A percentile compares a stretch with the other conserved stretches of the same genome.
Conservation (phyloP, 257 asterid species). For the Scutellaria minor region DNA sequence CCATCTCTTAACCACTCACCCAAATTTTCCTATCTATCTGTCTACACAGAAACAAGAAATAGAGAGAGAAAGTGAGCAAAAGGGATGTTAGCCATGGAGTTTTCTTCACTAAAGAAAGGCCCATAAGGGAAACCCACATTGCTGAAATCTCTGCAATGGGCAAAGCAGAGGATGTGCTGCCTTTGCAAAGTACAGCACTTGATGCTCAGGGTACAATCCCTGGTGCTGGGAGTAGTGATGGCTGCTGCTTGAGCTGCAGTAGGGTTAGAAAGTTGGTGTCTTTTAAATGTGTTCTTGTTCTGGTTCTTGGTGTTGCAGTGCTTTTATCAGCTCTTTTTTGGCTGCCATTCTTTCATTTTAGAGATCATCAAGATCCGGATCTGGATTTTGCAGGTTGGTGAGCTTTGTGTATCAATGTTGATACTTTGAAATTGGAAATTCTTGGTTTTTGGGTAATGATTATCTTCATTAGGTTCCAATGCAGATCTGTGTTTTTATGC, state of each 20-base stretch:
- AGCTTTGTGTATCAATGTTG: neutral
- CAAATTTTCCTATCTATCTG: conserved; percentile 37
- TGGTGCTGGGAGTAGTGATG: conserved; percentile 40
- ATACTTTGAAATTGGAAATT: neutral
- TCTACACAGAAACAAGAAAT: conserved; percentile 15
- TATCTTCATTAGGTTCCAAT: conserved; percentile 25
- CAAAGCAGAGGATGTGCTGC: conserved; percentile 64
- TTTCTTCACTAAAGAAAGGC: conserved; percentile 42
- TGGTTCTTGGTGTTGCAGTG: conserved; percentile 70
- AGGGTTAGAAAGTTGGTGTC: conserved; percentile 49
- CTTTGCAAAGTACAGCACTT: conserved; percentile 50
- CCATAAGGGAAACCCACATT: conserved; percentile 58
- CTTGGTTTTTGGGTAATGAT: conserved; percentile 6
- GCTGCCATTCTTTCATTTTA: conserved; percentile 67
- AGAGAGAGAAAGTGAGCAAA: neutral
- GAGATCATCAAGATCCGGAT: conserved; percentile 74
- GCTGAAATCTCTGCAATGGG: conserved; percentile 67
- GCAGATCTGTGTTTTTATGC: conserved; percentile 35
- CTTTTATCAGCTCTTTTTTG: conserved; percentile 71
- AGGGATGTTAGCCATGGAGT: conserved; percentile 35
- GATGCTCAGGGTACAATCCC: conserved; percentile 56
- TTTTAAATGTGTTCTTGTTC: conserved; percentile 69
- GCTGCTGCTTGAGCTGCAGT: conserved; percentile 52
- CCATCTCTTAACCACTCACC: conserved; percentile 56
- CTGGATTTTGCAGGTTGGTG: conserved; percentile 69